Evolutionary conservation across 106 monocot genomes (phyloP).

Genomic region (Dactylorhiza incarnata): DNA sequence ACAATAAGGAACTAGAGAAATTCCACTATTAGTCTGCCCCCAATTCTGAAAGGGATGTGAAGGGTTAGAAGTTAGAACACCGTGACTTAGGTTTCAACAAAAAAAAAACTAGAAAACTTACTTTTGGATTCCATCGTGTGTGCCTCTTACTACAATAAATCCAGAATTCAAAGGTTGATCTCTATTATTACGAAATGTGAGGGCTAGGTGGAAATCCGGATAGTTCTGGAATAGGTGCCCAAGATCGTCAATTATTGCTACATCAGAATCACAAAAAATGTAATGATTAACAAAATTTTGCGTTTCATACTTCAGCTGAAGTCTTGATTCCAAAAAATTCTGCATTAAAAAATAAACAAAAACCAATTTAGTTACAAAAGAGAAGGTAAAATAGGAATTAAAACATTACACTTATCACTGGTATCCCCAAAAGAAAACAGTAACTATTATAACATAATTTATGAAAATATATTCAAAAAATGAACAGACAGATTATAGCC

Average conservation of each 20-base stretch:
- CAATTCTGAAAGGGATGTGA: too few species aligned
- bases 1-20: conserved; percentile 8
- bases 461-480: background rate
- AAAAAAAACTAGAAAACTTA: conserved; percentile 19
- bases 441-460: background rate
- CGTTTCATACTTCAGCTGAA: conserved; percentile 27
- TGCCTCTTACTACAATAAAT: conserved; percentile 93
- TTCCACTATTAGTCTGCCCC: background rate
- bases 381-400: background rate
- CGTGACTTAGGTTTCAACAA: too few species aligned
- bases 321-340: conserved; percentile 57
- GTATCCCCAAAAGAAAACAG: background rate
- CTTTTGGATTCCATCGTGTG: conserved; percentile 64
- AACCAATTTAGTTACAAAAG: background rate
- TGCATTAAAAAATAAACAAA: conserved; percentile 20
- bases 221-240: conserved; percentile 69
- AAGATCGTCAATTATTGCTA: conserved; percentile 83
- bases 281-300: conserved; percentile 34
- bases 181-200: conserved; percentile 94
- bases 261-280: conserved; percentile 89
- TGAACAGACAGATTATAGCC: background rate
- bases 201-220: conserved; percentile 74
- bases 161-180: conserved; percentile 94
- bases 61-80: too few species aligned
- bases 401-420: background rate